Evolutionary conservation across 1,284 basidiomycete species (phyloP).

Genomic region (Cerioporus squamosus): DNA sequence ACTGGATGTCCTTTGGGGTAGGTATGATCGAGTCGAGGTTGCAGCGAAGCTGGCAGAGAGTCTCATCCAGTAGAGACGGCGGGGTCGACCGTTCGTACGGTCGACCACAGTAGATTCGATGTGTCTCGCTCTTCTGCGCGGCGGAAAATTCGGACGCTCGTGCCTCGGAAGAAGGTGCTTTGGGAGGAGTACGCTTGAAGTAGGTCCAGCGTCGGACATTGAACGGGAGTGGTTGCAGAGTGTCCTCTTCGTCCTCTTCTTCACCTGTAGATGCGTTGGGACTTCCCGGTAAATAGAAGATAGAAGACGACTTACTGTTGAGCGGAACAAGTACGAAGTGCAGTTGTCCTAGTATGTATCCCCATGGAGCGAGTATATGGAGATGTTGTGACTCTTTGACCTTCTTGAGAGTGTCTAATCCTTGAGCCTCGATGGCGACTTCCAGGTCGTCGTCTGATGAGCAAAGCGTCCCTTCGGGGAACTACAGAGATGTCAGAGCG

Average conservation of each 20-base stretch:
- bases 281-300: background rate
- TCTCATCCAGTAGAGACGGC: slow-evolving; percentile 5
- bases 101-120: slow-evolving; percentile 2
- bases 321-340: background rate
- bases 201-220: background rate
- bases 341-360: background rate
- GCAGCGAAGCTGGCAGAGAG: slow-evolving; percentile 5
- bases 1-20: slow-evolving; percentile 4
- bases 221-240: background rate
- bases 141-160: background rate
- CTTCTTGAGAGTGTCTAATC: background rate
- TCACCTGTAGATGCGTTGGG: background rate
- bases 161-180: background rate
- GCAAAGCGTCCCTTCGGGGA: background rate
- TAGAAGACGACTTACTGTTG: background rate
- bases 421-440: background rate
- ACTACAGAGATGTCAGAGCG: background rate
- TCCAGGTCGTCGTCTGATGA: background rate
- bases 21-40: slow-evolving; percentile 4
- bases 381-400: background rate
- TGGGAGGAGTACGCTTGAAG: background rate
- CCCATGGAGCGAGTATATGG: background rate
- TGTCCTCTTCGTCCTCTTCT: background rate
- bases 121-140: background rate
- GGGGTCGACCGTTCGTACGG: background rate